Evolutionary conservation across 2,329 filamentous ascomycete species (phyloP).

Genomic region (Fusarium xylarioides): DNA sequence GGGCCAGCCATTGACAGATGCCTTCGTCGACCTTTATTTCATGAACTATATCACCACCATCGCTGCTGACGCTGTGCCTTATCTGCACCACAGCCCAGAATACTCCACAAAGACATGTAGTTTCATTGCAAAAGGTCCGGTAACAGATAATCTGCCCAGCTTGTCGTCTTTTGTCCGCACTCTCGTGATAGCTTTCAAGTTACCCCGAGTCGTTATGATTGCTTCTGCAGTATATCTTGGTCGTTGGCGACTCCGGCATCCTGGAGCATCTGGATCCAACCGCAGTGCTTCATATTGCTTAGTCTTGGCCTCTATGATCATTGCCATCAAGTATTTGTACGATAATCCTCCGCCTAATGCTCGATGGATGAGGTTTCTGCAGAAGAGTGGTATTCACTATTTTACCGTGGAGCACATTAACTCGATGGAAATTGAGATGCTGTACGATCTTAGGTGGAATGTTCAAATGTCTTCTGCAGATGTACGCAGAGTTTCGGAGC

Average conservation of each 20-base stretch:
- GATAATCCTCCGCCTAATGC: neutral
- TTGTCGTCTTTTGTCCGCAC: neutral
- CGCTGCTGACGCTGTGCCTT: neutral
- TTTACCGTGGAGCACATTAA: neutral
- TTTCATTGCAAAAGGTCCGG: too few relatives aligned
- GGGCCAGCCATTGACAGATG: neutral
- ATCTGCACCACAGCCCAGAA: neutral
- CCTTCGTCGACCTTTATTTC: constrained; percentile 1
- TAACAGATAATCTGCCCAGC: neutral
- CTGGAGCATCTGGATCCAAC: neutral
- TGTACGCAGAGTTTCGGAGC: neutral
- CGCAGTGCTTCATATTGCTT: neutral
- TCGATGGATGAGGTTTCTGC: neutral
- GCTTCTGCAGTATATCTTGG: neutral
- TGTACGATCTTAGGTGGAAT: neutral
- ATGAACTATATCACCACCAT: neutral
- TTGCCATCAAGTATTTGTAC: neutral
- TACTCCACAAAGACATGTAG: neutral
- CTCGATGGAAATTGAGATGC: neutral
- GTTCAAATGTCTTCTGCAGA: neutral
- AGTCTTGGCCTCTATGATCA: neutral
- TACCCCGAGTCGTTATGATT: neutral
- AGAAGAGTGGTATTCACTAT: neutral
- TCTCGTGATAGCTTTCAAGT: neutral
- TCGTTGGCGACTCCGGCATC: neutral